These are phyloP conservation scores for Cryptococcus sp. DNA, from an alignment of 1,284 basidiomycete species.

Conservation along the genomic window DNA sequence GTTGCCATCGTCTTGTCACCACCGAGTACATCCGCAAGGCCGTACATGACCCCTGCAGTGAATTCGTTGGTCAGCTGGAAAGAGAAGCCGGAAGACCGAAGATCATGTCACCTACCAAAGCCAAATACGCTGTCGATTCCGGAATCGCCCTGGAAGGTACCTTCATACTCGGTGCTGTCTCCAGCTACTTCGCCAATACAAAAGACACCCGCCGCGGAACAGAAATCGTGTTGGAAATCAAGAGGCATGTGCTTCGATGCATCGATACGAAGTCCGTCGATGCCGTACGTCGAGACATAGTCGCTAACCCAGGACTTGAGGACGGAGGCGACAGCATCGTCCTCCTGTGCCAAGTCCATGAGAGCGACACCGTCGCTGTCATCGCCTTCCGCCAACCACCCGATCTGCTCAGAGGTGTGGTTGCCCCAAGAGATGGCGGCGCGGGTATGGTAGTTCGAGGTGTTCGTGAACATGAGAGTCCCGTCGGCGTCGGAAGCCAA, in stretches of 20 bases:
- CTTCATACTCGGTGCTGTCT: constrained; percentile 55
- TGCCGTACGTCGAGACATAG: constrained; percentile 64
- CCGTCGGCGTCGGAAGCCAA: constrained; percentile 27
- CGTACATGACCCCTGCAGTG: constrained; percentile 29
- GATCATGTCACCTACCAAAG: constrained; percentile 22
- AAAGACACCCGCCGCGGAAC: constrained; percentile 68
- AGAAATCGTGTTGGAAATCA: constrained; percentile 58
- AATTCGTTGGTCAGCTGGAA: neutral
- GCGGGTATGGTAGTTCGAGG: constrained; percentile 31
- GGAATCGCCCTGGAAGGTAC: constrained; percentile 26
- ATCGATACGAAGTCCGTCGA: constrained; percentile 67
- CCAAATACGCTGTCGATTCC: constrained; percentile 44
- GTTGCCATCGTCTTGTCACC: constrained; percentile 58
- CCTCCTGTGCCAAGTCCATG: constrained; percentile 68
- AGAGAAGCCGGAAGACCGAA: neutral
- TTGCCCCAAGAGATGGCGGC: constrained; percentile 33
- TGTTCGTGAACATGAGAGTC: constrained; percentile 34
- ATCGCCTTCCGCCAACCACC: constrained; percentile 62
- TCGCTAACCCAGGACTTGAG: constrained; percentile 64
- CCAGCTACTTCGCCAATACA: constrained; percentile 76
- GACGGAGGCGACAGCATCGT: constrained; percentile 59
- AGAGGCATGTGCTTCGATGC: constrained; percentile 61
- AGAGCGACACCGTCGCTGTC: constrained; percentile 61
- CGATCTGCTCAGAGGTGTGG: constrained; percentile 27
- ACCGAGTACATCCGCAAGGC: constrained; percentile 19